Base-by-base conservation (phyloP, 805 yeast genomes). In the Brettanomyces custersianus region DNA sequence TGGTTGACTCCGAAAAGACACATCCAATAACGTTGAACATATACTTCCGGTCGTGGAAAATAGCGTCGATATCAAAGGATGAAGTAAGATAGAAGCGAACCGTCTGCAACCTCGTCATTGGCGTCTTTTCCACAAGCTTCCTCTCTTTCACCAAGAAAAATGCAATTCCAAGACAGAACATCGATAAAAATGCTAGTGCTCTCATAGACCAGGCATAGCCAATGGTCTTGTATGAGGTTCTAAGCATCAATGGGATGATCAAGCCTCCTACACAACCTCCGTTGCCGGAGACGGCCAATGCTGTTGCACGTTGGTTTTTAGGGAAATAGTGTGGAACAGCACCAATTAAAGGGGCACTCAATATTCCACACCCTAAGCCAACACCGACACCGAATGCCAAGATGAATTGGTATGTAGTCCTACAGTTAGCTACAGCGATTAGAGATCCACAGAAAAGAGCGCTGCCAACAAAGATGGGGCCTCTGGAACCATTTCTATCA, bases 241-340 rank as follows among this genome's bases (percentile, higher is more conserved):
- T 60, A 38, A 74, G 55, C 57, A 72, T 60, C 35, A 73, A 50
- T 3, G 80, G 76, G 45, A 71, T 65, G 15, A 64, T 39, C 36
- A 70, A 51, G 20, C 77, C 78, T 12, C 77, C 77, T 15, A 70
- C 45, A 5, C 72, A 64, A 2, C 75, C 76, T 12, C 77, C 77
- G 34, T 62, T 59, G 2, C 72, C 65, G 1, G 74, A 73, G 1
- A 65, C 42, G 21, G 70, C 68, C 11, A 66, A 56, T 1, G 77
- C 77, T 37, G 65, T 62, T 1, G 77, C 84, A 43, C 85, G 59
- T 45, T 66, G 72, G 18, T 52, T 57, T 31, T 59, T 56, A 38
- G 58, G 51, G 50, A 78, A 80, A 74, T 80, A 80, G 41, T 80
- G 84, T 16, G 77, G 70, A 1, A 77, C 65, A 16, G 72, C 73